Conservation (phyloP, 352 stramenopile species). For the Globisporangium echinulatum region DNA sequence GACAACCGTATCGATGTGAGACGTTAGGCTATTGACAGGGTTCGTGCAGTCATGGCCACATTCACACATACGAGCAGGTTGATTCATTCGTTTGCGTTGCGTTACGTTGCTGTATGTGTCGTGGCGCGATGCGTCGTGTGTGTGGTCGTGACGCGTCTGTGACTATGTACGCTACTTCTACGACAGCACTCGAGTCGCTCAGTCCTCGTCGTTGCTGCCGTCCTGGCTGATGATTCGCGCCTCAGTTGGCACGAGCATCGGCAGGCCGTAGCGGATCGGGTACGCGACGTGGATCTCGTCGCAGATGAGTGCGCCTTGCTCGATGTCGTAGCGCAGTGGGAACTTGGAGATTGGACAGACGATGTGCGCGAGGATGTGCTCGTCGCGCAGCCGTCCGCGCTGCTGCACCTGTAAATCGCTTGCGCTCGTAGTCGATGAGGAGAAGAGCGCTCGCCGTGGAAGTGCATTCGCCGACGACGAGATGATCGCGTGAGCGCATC, state of each 20-base stretch:
- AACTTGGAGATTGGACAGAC: constrained; percentile 85
- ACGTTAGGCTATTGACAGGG: too few relatives aligned
- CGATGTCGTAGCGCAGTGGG: constrained; percentile 61
- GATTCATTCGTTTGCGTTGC: too few relatives aligned
- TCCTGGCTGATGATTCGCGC: constrained; percentile 48
- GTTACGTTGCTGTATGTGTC: too few relatives aligned
- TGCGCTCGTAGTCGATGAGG: background rate
- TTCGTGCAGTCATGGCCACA: too few relatives aligned
- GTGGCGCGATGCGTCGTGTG: too few relatives aligned
- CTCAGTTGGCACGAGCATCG: constrained; percentile 68
- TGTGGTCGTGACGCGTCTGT: too few relatives aligned
- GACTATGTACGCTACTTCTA: background rate
- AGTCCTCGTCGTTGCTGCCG: background rate
- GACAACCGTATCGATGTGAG: too few relatives aligned
- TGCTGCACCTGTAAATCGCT: constrained; percentile 8
- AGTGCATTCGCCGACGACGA: too few relatives aligned
- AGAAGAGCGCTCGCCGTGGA: background rate
- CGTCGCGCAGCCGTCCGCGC: constrained; percentile 34
- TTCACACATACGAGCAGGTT: too few relatives aligned
- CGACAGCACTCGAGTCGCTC: background rate
- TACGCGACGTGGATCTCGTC: constrained; percentile 82
- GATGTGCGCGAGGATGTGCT: constrained; percentile 70
- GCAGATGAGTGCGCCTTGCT: constrained; percentile 61
- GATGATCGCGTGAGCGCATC: too few relatives aligned
- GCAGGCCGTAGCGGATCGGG: constrained; percentile 67